A percentile compares a stretch with the other conserved stretches of the same genome.
Conservation (phyloP, 1,139 yeast species). For the Yamadazyma blattariae region DNA sequence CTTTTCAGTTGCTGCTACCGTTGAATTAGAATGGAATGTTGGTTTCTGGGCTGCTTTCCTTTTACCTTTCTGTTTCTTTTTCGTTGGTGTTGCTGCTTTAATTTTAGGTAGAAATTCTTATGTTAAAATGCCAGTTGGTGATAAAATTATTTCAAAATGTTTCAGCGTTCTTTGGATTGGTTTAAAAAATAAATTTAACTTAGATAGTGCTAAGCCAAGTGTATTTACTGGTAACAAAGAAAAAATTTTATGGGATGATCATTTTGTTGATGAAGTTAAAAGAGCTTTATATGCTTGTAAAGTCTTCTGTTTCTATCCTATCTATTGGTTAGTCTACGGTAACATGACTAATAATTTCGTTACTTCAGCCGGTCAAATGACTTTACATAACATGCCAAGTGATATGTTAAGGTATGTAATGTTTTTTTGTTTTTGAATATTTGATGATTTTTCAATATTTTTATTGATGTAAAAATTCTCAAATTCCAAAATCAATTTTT, state of each 20-base stretch:
- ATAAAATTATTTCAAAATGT: constrained; percentile 57
- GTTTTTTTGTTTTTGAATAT: too few species aligned
- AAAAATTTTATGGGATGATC: constrained; percentile 54
- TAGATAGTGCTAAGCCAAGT: constrained; percentile 58
- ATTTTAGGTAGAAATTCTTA: constrained; percentile 55
- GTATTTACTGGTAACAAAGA: constrained; percentile 40
- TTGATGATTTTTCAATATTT: too few species aligned
- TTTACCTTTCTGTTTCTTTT: constrained; percentile 66
- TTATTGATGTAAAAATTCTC: too few species aligned
- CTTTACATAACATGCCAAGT: constrained; percentile 61
- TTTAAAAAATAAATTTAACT: constrained; percentile 45
- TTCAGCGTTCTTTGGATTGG: constrained; percentile 49
- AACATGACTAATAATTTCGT: constrained; percentile 66
- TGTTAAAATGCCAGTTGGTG: constrained; percentile 60
- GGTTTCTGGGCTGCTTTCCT: constrained; percentile 47
- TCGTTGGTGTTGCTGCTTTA: constrained; percentile 56
- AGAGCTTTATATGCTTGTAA: constrained; percentile 61
- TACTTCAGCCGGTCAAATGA: constrained; percentile 65
- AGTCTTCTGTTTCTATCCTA: constrained; percentile 59
- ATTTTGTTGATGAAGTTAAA: constrained; percentile 60
- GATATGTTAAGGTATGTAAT: constrained; percentile 67
- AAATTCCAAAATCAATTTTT: too few species aligned
- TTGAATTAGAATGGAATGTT: constrained; percentile 34
- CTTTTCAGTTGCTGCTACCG: constrained; percentile 41
- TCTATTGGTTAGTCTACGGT: constrained; percentile 67